These are phyloP conservation scores for Globisporangium paddicum DNA, from an alignment of 352 stramenopile species.

Conservation along the genomic window DNA sequence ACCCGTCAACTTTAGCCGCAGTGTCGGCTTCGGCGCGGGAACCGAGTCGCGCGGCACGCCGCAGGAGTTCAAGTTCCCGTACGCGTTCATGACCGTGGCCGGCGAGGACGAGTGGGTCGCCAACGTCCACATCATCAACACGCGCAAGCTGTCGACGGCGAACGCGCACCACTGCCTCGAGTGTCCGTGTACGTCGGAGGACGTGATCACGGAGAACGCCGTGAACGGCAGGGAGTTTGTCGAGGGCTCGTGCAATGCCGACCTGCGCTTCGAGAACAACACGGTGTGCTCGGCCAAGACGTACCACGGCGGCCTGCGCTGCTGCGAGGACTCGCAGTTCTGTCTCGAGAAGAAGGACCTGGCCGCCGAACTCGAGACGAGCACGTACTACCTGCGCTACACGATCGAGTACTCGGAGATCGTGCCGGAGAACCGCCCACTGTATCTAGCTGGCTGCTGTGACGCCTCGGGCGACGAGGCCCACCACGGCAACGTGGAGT, in stretches of 20 bases:
- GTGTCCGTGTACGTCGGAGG: slow-evolving; percentile 69
- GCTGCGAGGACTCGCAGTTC: slow-evolving; percentile 66
- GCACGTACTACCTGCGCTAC: slow-evolving; percentile 70
- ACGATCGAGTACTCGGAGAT: slow-evolving; percentile 69
- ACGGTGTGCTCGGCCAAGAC: slow-evolving; percentile 52
- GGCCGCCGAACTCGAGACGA: slow-evolving; percentile 19
- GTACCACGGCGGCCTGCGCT: slow-evolving; percentile 70
- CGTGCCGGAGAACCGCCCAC: slow-evolving; percentile 41
- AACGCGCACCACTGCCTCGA: slow-evolving; percentile 64
- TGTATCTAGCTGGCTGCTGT: slow-evolving; percentile 71
- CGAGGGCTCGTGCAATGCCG: slow-evolving; percentile 46
- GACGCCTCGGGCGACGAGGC: slow-evolving; percentile 56
- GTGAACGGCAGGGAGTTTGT: slow-evolving; percentile 55
- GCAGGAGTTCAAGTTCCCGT: slow-evolving; percentile 76
- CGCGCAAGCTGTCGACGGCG: slow-evolving; percentile 37
- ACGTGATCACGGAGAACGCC: slow-evolving; percentile 37
- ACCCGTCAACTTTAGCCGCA: slow-evolving; percentile 59
- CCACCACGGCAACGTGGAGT: slow-evolving; percentile 72
- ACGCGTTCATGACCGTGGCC: slow-evolving; percentile 73
- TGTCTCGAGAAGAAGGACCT: slow-evolving; percentile 62
- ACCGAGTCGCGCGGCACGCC: slow-evolving; percentile 76
- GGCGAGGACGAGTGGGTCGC: slow-evolving; percentile 77
- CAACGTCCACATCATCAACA: slow-evolving; percentile 86
- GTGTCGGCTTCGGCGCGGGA: slow-evolving; percentile 71
- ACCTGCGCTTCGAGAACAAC: slow-evolving; percentile 67